Percentiles rank a stretch among this genome's conserved stretches.
These are phyloP conservation scores for Fragaria iinumae DNA, from an alignment of 306 rosid species.

Conservation along the genomic window DNA sequence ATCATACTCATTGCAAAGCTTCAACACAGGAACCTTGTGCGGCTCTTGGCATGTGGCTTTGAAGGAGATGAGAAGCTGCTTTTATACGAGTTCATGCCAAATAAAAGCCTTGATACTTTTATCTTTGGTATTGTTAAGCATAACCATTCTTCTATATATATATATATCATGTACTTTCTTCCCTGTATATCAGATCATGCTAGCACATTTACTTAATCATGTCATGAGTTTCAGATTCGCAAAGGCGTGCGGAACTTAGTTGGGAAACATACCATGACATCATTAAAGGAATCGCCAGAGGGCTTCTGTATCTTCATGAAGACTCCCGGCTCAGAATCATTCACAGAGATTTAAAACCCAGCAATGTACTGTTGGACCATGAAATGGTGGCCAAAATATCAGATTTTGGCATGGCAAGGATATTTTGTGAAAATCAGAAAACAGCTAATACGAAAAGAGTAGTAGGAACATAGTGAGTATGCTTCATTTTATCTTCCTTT, in stretches of 20 bases:
- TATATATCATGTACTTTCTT: background rate
- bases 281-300: constrained; percentile 41
- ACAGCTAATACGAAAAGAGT: constrained; percentile 46
- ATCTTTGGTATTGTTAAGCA: constrained; percentile 46
- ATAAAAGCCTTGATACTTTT: constrained; percentile 56
- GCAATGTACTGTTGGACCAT: constrained; percentile 43
- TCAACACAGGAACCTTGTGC: constrained; percentile 64
- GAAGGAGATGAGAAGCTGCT: constrained; percentile 60
- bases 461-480: constrained; percentile 49
- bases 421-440: constrained; percentile 42
- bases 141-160: background rate
- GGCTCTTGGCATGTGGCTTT: constrained; percentile 57
- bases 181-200: background rate
- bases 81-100: constrained; percentile 62
- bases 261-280: constrained; percentile 44
- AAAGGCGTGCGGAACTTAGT: constrained; percentile 31
- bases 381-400: constrained; percentile 50
- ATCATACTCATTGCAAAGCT: constrained; percentile 52
- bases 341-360: constrained; percentile 54
- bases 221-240: constrained; percentile 28
- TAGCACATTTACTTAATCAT: background rate
- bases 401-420: constrained; percentile 56
- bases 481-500: background rate
- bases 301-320: constrained; percentile 48
- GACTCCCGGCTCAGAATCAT: constrained; percentile 49